Evolutionary conservation across 345 rosid genomes (phyloP).

Genomic region (Atalantia buxifolia): DNA sequence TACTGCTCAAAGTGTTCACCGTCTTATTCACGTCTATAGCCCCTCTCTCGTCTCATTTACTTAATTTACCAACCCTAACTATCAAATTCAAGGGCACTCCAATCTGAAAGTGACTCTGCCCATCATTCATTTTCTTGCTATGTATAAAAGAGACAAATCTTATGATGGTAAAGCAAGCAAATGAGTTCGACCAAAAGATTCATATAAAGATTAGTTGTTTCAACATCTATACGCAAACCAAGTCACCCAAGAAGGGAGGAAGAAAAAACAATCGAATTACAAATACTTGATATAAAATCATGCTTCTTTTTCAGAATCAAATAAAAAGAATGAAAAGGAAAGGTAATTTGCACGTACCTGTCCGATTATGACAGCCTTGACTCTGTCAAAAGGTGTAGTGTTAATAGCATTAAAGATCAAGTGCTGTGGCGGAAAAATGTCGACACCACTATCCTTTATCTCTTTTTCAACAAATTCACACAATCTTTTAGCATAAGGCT

Average conservation of each 20-base stretch:
- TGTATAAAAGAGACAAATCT: too few relatives aligned
- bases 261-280: too few relatives aligned
- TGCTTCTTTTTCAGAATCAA: neutral
- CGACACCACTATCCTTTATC: conserved; percentile 25
- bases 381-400: conserved; percentile 65
- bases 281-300: neutral
- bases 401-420: conserved; percentile 84
- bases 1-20: neutral
- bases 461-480: conserved; percentile 61
- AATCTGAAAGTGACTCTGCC: too few relatives aligned
- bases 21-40: neutral
- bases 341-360: conserved; percentile 40
- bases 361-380: conserved; percentile 86
- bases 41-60: neutral
- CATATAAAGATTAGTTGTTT: too few relatives aligned
- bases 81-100: neutral
- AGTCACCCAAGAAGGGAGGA: too few relatives aligned
- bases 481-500: conserved; percentile 58
- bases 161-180: too few relatives aligned
- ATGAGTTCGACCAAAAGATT: too few relatives aligned
- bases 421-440: conserved; percentile 75
- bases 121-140: too few relatives aligned
- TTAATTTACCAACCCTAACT: neutral
- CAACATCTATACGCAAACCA: too few relatives aligned
- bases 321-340: neutral